These are phyloP conservation scores for Chlorella vulgaris DNA, from an alignment of 139 green algal species.

Conservation along the genomic window DNA sequence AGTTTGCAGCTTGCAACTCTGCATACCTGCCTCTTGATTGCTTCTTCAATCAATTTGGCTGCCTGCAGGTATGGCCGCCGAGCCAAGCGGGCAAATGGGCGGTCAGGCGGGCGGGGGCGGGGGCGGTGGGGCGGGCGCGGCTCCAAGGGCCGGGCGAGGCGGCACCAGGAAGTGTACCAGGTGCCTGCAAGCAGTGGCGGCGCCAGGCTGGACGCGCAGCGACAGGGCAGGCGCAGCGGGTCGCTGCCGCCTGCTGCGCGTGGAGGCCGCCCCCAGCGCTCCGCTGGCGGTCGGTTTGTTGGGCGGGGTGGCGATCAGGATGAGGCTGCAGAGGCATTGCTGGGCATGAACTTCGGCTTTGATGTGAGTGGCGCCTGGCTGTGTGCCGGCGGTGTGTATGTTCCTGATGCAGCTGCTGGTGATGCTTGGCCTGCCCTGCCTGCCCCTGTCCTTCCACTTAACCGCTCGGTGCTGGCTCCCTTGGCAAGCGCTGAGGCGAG, in stretches of 20 bases:
- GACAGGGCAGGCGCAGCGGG: slow-evolving; percentile 10
- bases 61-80: slow-evolving; percentile 20
- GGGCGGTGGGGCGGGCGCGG: slow-evolving; percentile 23
- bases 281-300: slow-evolving; percentile 2
- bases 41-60: neutral
- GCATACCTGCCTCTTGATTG: neutral
- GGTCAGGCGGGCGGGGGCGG: neutral
- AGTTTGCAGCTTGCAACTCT: neutral
- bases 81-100: slow-evolving; percentile 27
- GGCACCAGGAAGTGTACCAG: neutral
- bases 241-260: neutral
- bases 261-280: slow-evolving; percentile 23
- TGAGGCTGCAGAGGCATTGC: slow-evolving; percentile 78
- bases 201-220: neutral
- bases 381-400: neutral
- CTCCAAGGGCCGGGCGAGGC: neutral
- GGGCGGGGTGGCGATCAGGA: slow-evolving; percentile 46
- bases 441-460: neutral
- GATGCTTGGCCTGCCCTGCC: neutral
- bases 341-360: slow-evolving; percentile 64
- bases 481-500: too few relatives aligned
- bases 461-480: too few relatives aligned
- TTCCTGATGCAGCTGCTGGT: too few relatives aligned
- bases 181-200: neutral
- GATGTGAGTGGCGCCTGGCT: slow-evolving; percentile 26